Base-by-base conservation (phyloP, 164 flowering plant species). In the Berberis thunbergii region DNA sequence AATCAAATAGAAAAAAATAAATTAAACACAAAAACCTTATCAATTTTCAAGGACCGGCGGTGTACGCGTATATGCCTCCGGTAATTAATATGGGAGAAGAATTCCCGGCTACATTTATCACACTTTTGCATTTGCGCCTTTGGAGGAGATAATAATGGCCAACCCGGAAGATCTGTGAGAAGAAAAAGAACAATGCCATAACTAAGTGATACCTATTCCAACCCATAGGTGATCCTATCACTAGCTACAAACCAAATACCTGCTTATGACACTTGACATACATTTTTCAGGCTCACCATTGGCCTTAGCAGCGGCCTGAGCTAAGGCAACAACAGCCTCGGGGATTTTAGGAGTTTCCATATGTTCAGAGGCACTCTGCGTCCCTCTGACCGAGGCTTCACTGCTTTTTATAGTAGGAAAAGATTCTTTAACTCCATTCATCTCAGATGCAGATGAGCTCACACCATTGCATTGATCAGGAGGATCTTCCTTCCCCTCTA, bases 121-220 rank as follows among this genome's bases (percentile, higher is more conserved):
- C 97, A 91, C 84, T 87, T 91, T 67, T 85, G 96, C 90, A 91
- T 72, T 71, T 83, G 94, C 69, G 79, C 78, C 80, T 90, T 88
- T 57, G 82, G 46, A 74, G 91, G 91, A 52, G 88, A 78, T 41
- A 83, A 71, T 76, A 91, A 77, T 11, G 97, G 94, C 97, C 96
- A 91, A 6, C 96, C 96, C 4, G 85, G 84, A 26, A 79, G 76
- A 71, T 84, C 96, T 83, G 80, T 68, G 41, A 63, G 4, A 45
- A 67, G 67, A 52, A 66, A 61, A 41, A 42, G 57, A 13, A 2
- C 39, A 67, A 26, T 26, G 26, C 26, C 26, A 54, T 40, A 53
- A 56, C 64, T 45, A 43, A 61, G 54, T 46, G 73, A 65, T 41
- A 61, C 55, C 50, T 46, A 53, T 55, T 60, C 59, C 54, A 61